Base-by-base conservation (phyloP, 441 rosid genomes). In the Jatropha multifida region DNA sequence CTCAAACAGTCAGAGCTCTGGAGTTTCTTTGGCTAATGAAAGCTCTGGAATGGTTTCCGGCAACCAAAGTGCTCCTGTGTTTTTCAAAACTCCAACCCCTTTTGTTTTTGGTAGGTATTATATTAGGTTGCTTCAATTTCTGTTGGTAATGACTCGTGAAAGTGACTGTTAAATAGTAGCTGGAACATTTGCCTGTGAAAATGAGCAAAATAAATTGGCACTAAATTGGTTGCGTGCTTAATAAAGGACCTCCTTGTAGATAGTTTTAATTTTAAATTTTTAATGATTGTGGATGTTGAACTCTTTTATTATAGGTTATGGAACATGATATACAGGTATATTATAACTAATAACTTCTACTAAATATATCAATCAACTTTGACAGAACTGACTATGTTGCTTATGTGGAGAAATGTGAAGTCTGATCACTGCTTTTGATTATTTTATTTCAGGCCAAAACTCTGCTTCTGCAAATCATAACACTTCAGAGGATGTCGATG, bases 401-500 rank as follows among this genome's bases (percentile, higher is more conserved):
- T 66, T 72, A 66, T 62, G 26, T 75, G 68, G 62, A 55, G 54
- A 72, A 66, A 65, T 64, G 18, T 58, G 41, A 77, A 77, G 71
- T 67, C 70, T 69, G 71, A 75, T 38, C 67, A 4, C 15, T 72
- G 6, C 41, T 55, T 72, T 37, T 14, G 32, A 63, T 3, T 71
- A 70, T 65, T 83, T 68, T 72, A 48, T 80, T 69, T 61, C 90
- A 70, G 85, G 78, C 80, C 97, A 85, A 74, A 89, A 80, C 79
- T 73, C 88, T 48, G 79, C 72, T 74, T 71, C 87, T 2, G 59
- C 81, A 73, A 86, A 82, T 75, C 80, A 72, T 37, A 88, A 81
- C 72, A 70, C 78, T 78, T 63, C 92, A 76, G 91, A 86, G 70
- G 91, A 82, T 32, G 92, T 44, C 23, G 94, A 89, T 65, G 97